Evolutionary conservation across 805 yeast species (phyloP).

Genomic region (Wickerhamiella siamensis): DNA sequence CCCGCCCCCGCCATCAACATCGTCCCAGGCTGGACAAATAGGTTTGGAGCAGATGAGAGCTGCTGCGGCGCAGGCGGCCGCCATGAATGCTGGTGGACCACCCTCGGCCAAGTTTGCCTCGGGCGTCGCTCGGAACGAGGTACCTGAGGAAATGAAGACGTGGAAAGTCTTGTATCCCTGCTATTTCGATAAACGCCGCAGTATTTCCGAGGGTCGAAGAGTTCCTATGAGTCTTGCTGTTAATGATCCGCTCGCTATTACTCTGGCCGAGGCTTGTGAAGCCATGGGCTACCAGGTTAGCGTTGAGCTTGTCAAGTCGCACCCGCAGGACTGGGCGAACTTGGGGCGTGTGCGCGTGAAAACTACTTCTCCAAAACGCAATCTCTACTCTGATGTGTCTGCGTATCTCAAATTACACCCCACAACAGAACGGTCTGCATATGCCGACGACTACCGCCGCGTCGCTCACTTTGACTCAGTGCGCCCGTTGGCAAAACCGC

Average conservation of each 20-base stretch:
- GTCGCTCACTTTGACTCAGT: conserved; percentile 20
- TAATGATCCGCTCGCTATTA: conserved; percentile 74
- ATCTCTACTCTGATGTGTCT: conserved; percentile 45
- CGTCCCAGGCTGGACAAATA: conserved; percentile 18
- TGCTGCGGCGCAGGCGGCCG: background rate
- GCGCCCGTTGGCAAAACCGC: conserved; percentile 55
- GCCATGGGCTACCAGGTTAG: conserved; percentile 24
- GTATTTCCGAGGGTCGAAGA: conserved; percentile 73
- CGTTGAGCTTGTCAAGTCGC: conserved; percentile 56
- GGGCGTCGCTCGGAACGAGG: conserved; percentile 29
- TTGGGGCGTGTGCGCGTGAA: conserved; percentile 88
- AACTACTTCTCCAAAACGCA: conserved; percentile 42
- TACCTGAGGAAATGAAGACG: conserved; percentile 42
- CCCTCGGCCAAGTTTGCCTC: background rate
- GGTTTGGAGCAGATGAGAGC: background rate
- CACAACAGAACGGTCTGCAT: conserved; percentile 49
- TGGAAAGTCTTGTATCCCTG: conserved; percentile 81
- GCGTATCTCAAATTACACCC: conserved; percentile 51
- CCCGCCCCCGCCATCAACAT: conserved; percentile 6
- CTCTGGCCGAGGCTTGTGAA: conserved; percentile 58
- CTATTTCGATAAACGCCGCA: conserved; percentile 69
- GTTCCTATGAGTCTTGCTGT: conserved; percentile 58
- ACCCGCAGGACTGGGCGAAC: conserved; percentile 94
- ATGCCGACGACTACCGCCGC: conserved; percentile 13
- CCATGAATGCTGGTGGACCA: background rate